phyloP scores from a whole-genome alignment of 371 early-diverging fungal genomes.

The Zychaea mexicana region DNA sequence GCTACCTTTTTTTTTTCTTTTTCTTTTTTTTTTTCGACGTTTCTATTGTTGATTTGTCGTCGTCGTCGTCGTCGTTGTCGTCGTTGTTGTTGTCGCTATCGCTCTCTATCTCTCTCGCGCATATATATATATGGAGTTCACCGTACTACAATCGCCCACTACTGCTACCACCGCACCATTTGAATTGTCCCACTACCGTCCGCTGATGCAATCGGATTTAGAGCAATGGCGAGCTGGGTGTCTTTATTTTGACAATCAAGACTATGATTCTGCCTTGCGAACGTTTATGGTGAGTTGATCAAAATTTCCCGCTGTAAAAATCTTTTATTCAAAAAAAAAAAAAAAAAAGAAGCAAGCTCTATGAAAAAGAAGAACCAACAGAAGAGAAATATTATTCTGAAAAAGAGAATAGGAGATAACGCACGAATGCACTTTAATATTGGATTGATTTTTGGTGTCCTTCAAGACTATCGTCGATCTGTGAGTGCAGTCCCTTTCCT shows the following conservation, averaged over 20 bases:
- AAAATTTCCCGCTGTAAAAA: background rate
- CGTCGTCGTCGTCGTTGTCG: background rate
- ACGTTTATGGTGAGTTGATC: constrained; percentile 37
- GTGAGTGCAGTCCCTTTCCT: constrained; percentile 70
- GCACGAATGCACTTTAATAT: constrained; percentile 96
- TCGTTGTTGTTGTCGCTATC: background rate
- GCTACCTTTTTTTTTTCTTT: constrained; percentile 3
- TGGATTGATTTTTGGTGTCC: constrained; percentile 76
- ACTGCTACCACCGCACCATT: background rate
- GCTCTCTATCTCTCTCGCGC: background rate
- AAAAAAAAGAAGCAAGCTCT: background rate
- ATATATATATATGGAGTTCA: constrained; percentile 13
- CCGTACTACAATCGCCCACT: constrained; percentile 12
- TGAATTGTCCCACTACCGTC: background rate
- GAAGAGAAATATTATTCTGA: background rate
- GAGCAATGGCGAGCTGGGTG: constrained; percentile 52
- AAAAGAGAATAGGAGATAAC: constrained; percentile 82
- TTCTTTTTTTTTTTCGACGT: background rate
- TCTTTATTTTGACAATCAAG: constrained; percentile 39
- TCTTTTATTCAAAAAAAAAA: background rate
- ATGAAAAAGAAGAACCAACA: no score
- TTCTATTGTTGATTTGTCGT: background rate
- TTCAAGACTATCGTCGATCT: constrained; percentile 79
- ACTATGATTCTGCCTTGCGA: constrained; percentile 37
- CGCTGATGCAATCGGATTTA: constrained; percentile 37